Evolutionary conservation across 2,329 filamentous ascomycete species (phyloP).

Genomic region (Botrytis medusae): DNA sequence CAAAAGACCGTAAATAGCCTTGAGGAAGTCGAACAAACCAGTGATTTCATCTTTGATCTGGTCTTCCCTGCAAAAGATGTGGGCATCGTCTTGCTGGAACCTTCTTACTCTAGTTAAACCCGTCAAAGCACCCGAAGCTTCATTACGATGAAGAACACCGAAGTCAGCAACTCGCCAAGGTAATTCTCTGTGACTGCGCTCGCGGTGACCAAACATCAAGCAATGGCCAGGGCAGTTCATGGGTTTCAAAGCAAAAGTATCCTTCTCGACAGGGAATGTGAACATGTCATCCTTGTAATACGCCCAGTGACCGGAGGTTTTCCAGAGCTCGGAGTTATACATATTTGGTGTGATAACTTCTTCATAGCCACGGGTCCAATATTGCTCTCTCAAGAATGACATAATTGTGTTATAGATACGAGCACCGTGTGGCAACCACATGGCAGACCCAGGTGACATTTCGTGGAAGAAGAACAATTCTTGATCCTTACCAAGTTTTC

Average conservation of each 20-base stretch:
- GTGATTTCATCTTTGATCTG: slow-evolving; percentile 75
- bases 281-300: slow-evolving; percentile 97
- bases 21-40: slow-evolving; percentile 83
- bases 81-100: slow-evolving; percentile 95
- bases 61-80: slow-evolving; percentile 89
- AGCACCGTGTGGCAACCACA: slow-evolving; percentile 89
- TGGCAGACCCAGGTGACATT: slow-evolving; percentile 86
- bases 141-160: slow-evolving; percentile 91
- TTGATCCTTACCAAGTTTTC: slow-evolving; percentile 91
- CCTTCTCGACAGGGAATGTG: slow-evolving; percentile 80
- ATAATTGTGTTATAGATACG: slow-evolving; percentile 90
- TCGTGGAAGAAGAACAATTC: slow-evolving; percentile 98
- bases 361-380: slow-evolving; percentile 89
- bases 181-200: slow-evolving; percentile 84
- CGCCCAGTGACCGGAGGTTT: slow-evolving; percentile 91
- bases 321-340: slow-evolving; percentile 92
- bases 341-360: slow-evolving; percentile 97
- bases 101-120: slow-evolving; percentile 89
- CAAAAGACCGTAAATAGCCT: slow-evolving; percentile 75
- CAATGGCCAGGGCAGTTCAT: slow-evolving; percentile 99
- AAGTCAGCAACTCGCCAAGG: slow-evolving; percentile 94
- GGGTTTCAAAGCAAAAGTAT: slow-evolving; percentile 82
- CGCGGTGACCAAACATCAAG: slow-evolving; percentile 79
- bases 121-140: slow-evolving; percentile 86
- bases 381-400: slow-evolving; percentile 78